A percentile compares a stretch with the other conserved stretches of the same genome.
These are phyloP conservation scores for Trichoderma pleuroti DNA, from an alignment of 2,329 filamentous ascomycete genomes.

Conservation along the genomic window DNA sequence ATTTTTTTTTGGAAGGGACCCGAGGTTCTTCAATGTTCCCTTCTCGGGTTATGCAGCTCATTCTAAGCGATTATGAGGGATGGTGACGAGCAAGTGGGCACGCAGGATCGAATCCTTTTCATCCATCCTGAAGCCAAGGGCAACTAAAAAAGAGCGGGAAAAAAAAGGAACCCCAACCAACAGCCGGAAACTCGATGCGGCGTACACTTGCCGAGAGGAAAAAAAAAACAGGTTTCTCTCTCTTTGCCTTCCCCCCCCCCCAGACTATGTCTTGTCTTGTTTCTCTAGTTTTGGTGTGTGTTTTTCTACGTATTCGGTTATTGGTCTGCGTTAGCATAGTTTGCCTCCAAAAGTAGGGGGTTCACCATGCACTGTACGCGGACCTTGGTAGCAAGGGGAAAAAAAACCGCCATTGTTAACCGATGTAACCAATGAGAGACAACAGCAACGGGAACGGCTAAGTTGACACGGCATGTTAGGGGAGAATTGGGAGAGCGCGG, in stretches of 20 bases:
- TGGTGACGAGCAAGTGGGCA: neutral
- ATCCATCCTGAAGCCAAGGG: neutral
- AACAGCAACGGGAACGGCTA: neutral
- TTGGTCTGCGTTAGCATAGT: neutral
- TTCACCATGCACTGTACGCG: neutral
- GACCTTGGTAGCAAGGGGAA: neutral
- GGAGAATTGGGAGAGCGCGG: neutral
- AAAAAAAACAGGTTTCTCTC: neutral
- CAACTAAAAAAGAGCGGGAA: neutral
- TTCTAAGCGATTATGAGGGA: neutral
- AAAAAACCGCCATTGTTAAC: neutral
- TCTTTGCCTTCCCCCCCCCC: neutral
- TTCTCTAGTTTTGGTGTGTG: neutral
- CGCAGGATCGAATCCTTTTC: conserved; percentile 3
- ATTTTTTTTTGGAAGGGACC: neutral
- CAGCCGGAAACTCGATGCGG: neutral
- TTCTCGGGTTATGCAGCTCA: neutral
- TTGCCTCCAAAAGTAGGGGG: neutral
- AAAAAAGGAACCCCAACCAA: neutral
- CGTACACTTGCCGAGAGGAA: neutral
- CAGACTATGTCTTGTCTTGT: neutral
- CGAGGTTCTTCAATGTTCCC: neutral
- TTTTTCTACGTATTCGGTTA: neutral
- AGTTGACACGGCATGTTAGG: neutral
- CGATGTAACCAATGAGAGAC: conserved; percentile 8